phyloP scores from a whole-genome alignment of 2,329 filamentous ascomycete genomes.

The Akanthomyces muscarius region DNA sequence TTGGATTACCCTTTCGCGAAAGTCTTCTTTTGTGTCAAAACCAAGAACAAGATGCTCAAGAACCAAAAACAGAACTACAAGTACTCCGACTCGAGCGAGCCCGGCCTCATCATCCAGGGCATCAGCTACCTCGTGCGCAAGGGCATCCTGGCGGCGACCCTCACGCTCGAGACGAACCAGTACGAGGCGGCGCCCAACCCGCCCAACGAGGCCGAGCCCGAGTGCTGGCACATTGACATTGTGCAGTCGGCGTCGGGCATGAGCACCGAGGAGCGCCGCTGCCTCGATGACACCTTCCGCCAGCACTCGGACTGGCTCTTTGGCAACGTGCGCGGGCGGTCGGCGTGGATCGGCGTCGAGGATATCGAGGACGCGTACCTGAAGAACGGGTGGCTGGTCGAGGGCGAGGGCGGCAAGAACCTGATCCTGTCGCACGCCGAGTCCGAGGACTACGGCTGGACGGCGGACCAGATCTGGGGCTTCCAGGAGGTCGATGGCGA shows the following conservation, averaged over 20 bases:
- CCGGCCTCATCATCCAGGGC: slow-evolving; percentile 68
- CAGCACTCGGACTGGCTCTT: slow-evolving; percentile 77
- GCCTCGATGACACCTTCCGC: slow-evolving; percentile 49
- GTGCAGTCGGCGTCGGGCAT: slow-evolving; percentile 70
- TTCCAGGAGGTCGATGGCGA: slow-evolving; percentile 52
- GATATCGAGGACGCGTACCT: slow-evolving; percentile 54
- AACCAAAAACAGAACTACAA: slow-evolving; percentile 60
- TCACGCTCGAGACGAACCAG: slow-evolving; percentile 62
- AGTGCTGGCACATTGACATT: slow-evolving; percentile 61
- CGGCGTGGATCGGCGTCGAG: slow-evolving; percentile 44
- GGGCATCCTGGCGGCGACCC: slow-evolving; percentile 62
- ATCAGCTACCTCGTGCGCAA: slow-evolving; percentile 70
- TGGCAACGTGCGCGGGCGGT: slow-evolving; percentile 62
- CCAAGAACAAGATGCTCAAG: too few relatives aligned
- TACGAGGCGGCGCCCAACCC: slow-evolving; percentile 43
- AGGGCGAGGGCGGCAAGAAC: slow-evolving; percentile 49
- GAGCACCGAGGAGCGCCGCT: slow-evolving; percentile 55
- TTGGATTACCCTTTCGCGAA: background rate
- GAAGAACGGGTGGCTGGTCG: slow-evolving; percentile 56
- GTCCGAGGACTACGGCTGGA: slow-evolving; percentile 51
- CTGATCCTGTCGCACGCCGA: slow-evolving; percentile 62
- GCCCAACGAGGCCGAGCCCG: slow-evolving; percentile 34
- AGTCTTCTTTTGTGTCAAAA: background rate
- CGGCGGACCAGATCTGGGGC: slow-evolving; percentile 56
- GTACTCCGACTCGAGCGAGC: slow-evolving; percentile 65